Evolutionary conservation across 768 basidiomycete species (phyloP).

Genomic region (Fomitopsis serialis): DNA sequence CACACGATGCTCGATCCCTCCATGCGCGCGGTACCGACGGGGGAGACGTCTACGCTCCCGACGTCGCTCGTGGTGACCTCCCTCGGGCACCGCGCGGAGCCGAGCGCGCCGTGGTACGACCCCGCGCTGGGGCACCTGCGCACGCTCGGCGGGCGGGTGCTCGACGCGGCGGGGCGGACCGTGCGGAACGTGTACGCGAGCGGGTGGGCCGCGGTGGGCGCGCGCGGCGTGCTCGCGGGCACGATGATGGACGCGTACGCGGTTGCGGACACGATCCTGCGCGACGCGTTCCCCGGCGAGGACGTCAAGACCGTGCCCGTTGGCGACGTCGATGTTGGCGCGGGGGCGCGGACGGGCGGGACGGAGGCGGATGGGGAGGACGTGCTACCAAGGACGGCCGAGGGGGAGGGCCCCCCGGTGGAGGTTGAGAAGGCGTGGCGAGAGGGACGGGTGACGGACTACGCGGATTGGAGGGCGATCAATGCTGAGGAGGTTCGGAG

Average conservation of each 20-base stretch:
- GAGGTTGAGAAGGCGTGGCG: slow-evolving; percentile 39
- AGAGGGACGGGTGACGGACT: slow-evolving; percentile 47
- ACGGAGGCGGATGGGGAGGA: slow-evolving; percentile 1
- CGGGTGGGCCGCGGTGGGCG: slow-evolving; percentile 92
- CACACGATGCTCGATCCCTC: slow-evolving; percentile 55
- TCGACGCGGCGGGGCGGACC: slow-evolving; percentile 27
- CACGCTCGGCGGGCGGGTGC: slow-evolving; percentile 44
- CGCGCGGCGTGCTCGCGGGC: slow-evolving; percentile 84
- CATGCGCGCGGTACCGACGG: slow-evolving; percentile 50
- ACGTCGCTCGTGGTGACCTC: slow-evolving; percentile 86
- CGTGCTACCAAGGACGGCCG: slow-evolving; percentile 28
- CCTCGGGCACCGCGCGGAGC: slow-evolving; percentile 79
- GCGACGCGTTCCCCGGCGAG: slow-evolving; percentile 39
- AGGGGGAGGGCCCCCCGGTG: slow-evolving; percentile 40
- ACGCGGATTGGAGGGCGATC: slow-evolving; percentile 71
- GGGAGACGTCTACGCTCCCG: slow-evolving; percentile 39
- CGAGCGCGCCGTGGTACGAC: slow-evolving; percentile 55
- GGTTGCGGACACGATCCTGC: slow-evolving; percentile 65
- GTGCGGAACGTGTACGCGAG: slow-evolving; percentile 77
- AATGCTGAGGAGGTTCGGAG: slow-evolving; percentile 65
- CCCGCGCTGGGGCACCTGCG: slow-evolving; percentile 49
- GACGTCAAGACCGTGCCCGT: slow-evolving; percentile 5
- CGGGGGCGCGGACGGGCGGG: slow-evolving; percentile 3
- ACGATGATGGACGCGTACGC: slow-evolving; percentile 92
- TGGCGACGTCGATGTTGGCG: slow-evolving; percentile 8